Evolutionary conservation across 805 yeast species (phyloP), one percentile per base, ranked within the genome.

Genomic region (Kluyveromyces dobzhanskii): DNA sequence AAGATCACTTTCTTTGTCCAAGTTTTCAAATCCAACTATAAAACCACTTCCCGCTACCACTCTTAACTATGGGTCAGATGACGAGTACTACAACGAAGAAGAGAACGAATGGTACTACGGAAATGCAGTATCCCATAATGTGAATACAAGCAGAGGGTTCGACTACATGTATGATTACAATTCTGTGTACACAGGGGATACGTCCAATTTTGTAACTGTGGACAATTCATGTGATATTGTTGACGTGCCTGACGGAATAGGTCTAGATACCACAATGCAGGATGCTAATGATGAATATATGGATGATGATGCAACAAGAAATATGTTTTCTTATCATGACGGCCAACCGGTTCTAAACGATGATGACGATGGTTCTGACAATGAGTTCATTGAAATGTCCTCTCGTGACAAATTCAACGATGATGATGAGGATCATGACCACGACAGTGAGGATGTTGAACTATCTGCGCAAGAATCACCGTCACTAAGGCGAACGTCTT

Each of bases 1-100:
- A 24, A 24, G 30, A 24, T 34, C 37, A 26, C 29, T 34, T 11
- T 34, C 37, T 13, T 6, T 34, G 12, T 34, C 37, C 11, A 34
- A 26, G 13, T 34, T 34, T 26, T 17, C 37, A 43, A 54, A 57
- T 45, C 72, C 73, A 32, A 82, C 85, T 9, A 87, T 88, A 46
- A 86, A 85, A 27, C 67, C 77, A 32, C 63, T 90, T 38, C 97
- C 97, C 2, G 79, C 96, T 2, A 87, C 97, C 0, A 78, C 85
- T 0, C 71, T 90, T 40, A 87, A 88, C 55, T 76, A 76, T 55
- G 85, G 85, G 6, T 75, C 83, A 39, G 77, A 78, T 45, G 81
- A 77, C 42, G 80, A 74, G 34, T 80, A 75, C 41, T 65, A 63
- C 8, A 65, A 58, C 29, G 63, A 53, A 28, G 48, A 65, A 41